A percentile compares a stretch with the other conserved stretches of the same genome.
phyloP scores from a whole-genome alignment of 2,329 filamentous ascomycete genomes.

The Hortaea sp. region DNA sequence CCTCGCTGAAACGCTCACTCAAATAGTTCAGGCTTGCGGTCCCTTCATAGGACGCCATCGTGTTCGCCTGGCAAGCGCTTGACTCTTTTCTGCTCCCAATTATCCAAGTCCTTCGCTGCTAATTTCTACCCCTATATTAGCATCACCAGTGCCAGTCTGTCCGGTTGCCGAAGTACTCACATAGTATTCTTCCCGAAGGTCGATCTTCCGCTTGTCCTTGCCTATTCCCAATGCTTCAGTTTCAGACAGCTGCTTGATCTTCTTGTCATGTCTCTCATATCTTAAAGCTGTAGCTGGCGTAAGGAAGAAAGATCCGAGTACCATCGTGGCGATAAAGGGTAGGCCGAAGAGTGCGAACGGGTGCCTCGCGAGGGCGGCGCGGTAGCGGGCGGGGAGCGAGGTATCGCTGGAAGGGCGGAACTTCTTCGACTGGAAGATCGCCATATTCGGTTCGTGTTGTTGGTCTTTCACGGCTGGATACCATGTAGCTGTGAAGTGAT shows the following conservation, averaged over 20 bases:
- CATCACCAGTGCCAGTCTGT: background rate
- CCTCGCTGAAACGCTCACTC: background rate
- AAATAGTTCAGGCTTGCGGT: background rate
- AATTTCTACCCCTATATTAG: constrained; percentile 47
- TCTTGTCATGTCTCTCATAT: constrained; percentile 87
- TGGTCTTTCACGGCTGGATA: background rate
- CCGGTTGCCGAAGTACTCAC: constrained; percentile 43
- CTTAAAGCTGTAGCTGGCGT: constrained; percentile 88
- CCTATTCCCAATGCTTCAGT: constrained; percentile 81
- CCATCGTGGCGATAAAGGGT: constrained; percentile 81
- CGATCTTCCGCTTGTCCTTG: constrained; percentile 58
- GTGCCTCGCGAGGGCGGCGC: constrained; percentile 60
- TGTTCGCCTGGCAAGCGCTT: constrained; percentile 81
- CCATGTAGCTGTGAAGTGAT: no score
- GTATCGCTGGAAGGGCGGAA: constrained; percentile 58
- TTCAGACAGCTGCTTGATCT: constrained; percentile 71
- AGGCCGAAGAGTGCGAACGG: constrained; percentile 91
- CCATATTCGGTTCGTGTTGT: constrained; percentile 14
- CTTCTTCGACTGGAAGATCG: constrained; percentile 26
- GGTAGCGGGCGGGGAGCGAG: constrained; percentile 66
- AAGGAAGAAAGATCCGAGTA: constrained; percentile 85
- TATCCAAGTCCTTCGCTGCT: constrained; percentile 81
- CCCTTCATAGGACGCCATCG: constrained; percentile 63
- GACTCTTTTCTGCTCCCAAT: constrained; percentile 95
- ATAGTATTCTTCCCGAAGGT: constrained; percentile 79